Evolutionary conservation across 345 rosid genomes (phyloP), one percentile per base, ranked within the genome.

Genomic region (Orychophragmus violaceus): DNA sequence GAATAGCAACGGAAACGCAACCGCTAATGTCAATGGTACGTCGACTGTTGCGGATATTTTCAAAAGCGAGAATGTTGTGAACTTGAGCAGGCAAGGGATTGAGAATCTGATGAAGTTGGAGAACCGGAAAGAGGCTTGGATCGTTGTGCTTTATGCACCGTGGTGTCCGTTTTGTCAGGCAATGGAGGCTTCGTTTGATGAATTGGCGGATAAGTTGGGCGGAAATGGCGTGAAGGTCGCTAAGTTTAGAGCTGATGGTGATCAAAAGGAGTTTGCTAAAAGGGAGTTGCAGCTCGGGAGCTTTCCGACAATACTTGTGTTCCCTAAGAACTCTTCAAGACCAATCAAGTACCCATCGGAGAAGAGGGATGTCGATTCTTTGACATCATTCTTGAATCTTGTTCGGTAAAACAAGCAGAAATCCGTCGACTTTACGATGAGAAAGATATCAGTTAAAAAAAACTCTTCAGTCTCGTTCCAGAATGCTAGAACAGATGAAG

Each of bases 141-240:
- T 93, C 4, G 89, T 88, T 4, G 99, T 93, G 69, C 87, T 85
- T 22, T 93, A 93, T 10, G 99, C 99, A 4, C 99, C 99, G 0
- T 93, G 98, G 98, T 93, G 97, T 85, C 96, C 46, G 3, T 93
- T 83, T 54, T 90, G 96, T 80, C 95, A 86, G 79, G 96, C 84
- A 59, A 76, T 90, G 97, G 97, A 93, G 68, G 78, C 59, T 65
- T 86, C 96, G 0, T 90, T 80, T 6, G 64, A 88, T 27, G 87
- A 90, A 53, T 74, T 94, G 81, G 92, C 95, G 0, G 88, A 88
- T 65, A 85, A 86, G 77, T 57, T 94, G 62, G 80, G 68, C 0
- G 92, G 96, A 6, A 84, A 6, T 29, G 76, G 76, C 1, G 66
- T 90, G 71, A 90, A 90, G 81, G 97, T 94, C 4, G 97, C 87